Evolutionary conservation across 495 filamentous ascomycete genomes (phyloP).

Genomic region (Amphirosellinia nigrospora): DNA sequence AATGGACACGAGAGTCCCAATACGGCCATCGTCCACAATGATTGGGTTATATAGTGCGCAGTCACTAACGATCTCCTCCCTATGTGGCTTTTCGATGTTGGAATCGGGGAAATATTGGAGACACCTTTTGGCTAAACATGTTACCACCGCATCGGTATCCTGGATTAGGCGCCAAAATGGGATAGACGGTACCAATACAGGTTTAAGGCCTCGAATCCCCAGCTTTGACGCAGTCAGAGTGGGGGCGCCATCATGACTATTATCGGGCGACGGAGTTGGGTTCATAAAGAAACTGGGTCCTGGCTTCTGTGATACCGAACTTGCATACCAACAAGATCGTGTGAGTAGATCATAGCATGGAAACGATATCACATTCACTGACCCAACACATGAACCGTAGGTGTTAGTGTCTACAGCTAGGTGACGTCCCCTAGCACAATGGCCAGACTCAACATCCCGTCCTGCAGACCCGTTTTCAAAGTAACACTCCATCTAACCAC

Average conservation of each 20-base stretch:
- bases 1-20: neutral
- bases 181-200: neutral
- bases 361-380: neutral
- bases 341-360: neutral
- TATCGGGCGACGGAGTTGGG: neutral
- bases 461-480: neutral
- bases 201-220: neutral
- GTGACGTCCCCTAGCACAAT: neutral
- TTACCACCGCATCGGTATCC: neutral
- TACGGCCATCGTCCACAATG: no score
- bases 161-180: neutral
- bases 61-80: neutral
- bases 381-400: neutral
- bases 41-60: neutral
- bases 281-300: neutral
- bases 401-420: neutral
- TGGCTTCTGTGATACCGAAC: neutral
- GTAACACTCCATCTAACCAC: neutral
- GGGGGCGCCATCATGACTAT: neutral
- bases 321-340: neutral
- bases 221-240: neutral
- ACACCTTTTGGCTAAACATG: neutral
- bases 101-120: neutral
- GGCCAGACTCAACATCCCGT: constrained; percentile 4
- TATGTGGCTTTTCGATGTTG: neutral